Percentiles rank a stretch among this genome's conserved stretches.
Evolutionary conservation across 106 monocot genomes (phyloP).

Genomic region (Dendrobium chrysotoxum): DNA sequence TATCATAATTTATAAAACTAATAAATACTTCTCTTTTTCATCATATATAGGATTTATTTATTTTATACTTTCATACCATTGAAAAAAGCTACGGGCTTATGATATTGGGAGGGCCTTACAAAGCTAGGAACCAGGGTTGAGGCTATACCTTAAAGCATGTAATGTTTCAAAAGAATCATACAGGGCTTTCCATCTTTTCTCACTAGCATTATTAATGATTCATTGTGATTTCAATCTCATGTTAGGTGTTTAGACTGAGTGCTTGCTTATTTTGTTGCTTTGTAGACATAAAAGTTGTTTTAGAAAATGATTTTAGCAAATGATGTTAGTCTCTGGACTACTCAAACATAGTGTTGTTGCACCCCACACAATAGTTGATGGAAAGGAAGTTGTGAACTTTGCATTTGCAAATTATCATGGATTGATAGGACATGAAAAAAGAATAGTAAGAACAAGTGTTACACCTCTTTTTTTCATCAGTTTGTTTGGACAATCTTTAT

Average conservation of each 20-base stretch:
- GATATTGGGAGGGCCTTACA: constrained; percentile 94
- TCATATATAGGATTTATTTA: too few species aligned
- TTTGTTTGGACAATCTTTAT: neutral
- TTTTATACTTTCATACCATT: too few species aligned
- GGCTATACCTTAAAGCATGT: constrained; percentile 84
- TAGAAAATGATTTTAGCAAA: too few species aligned
- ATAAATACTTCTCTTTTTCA: too few species aligned
- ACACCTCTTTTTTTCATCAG: neutral
- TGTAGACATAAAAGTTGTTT: too few species aligned
- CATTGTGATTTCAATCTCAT: neutral
- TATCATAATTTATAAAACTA: too few species aligned
- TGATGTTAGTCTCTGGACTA: too few species aligned
- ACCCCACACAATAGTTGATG: constrained; percentile 73
- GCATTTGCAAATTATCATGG: constrained; percentile 98
- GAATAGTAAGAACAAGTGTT: constrained; percentile 50
- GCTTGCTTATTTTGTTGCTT: too few species aligned
- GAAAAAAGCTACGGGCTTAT: too few species aligned
- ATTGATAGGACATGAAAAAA: constrained; percentile 78
- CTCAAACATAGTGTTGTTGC: constrained; percentile 85
- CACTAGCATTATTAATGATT: neutral
- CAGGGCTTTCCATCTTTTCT: neutral
- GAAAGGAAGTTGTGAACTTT: constrained; percentile 97
- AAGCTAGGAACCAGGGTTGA: constrained; percentile 81
- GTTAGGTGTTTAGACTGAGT: too few species aligned
- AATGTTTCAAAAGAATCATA: neutral